These are phyloP conservation scores for Magnusiomyces tetraspermus DNA, from an alignment of 1,139 yeast genomes.

Conservation along the genomic window DNA sequence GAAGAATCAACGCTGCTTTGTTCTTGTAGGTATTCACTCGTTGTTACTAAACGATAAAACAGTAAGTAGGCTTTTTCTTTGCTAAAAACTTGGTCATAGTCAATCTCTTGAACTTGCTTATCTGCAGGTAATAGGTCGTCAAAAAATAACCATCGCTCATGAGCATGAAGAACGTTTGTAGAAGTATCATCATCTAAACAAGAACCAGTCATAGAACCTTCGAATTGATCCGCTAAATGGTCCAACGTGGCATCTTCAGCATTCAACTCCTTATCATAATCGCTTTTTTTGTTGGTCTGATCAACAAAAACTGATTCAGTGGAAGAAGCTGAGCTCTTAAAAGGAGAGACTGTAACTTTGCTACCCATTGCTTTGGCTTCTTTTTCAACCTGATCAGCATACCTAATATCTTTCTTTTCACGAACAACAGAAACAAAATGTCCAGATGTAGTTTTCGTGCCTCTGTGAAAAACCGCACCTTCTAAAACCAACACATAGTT, in stretches of 20 bases:
- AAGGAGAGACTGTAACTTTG: background rate
- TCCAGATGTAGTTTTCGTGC: slow-evolving; percentile 53
- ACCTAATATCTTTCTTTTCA: slow-evolving; percentile 29
- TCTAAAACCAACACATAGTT: slow-evolving; percentile 59
- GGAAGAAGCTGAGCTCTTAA: background rate
- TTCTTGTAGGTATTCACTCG: slow-evolving; percentile 16
- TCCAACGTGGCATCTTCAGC: background rate
- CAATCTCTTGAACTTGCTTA: slow-evolving; percentile 41
- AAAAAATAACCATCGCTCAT: slow-evolving; percentile 48
- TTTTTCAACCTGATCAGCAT: slow-evolving; percentile 7
- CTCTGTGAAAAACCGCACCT: slow-evolving; percentile 71
- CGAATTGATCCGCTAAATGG: background rate
- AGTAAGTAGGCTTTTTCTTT: slow-evolving; percentile 63
- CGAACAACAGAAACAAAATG: slow-evolving; percentile 56
- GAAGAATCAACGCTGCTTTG: background rate
- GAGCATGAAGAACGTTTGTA: background rate
- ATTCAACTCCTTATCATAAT: too few relatives aligned
- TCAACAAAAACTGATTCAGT: background rate
- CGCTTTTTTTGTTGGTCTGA: too few relatives aligned
- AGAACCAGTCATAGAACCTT: background rate
- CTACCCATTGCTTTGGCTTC: background rate
- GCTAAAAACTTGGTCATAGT: slow-evolving; percentile 49
- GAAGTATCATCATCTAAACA: background rate
- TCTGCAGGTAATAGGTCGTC: slow-evolving; percentile 49
- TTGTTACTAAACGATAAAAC: slow-evolving; percentile 51